A percentile compares a stretch with the other conserved stretches of the same genome.
Conservation (phyloP, 2,329 filamentous ascomycete genomes). For the Colletotrichum phormii region DNA sequence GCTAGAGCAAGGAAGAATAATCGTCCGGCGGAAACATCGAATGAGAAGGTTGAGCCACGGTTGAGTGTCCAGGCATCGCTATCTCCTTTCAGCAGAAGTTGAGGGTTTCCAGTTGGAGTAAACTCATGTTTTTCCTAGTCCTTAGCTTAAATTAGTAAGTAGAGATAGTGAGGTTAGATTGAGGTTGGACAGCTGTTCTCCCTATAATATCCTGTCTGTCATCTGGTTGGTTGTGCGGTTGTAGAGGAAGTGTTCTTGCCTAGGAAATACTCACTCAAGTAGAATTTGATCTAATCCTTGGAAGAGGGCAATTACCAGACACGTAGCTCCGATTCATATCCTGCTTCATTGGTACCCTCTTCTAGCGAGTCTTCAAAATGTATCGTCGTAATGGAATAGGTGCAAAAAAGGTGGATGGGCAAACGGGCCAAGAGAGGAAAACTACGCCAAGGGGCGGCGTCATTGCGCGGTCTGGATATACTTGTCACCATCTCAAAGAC, state of each 20-base stretch:
- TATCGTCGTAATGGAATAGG: too few species aligned
- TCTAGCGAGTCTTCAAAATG: background rate
- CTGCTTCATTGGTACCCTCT: background rate
- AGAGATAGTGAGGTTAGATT: background rate
- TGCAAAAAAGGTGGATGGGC: background rate
- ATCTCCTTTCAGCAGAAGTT: background rate
- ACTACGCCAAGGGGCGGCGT: too few species aligned
- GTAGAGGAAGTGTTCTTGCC: background rate
- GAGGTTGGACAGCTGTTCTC: background rate
- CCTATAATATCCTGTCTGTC: too few species aligned
- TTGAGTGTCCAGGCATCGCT: background rate
- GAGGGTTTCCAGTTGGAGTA: background rate
- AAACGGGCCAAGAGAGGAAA: background rate
- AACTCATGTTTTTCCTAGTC: too few species aligned
- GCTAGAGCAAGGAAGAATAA: too few species aligned
- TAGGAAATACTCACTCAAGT: background rate
- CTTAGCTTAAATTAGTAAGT: background rate
- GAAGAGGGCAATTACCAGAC: background rate
- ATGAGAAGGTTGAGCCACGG: too few species aligned
- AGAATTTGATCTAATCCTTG: background rate
- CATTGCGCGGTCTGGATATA: background rate
- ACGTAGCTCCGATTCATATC: background rate
- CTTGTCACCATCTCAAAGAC: background rate
- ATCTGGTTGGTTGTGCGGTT: background rate
- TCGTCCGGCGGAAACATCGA: too few species aligned